Percentiles rank a stretch among this genome's conserved stretches.
Conservation (phyloP, 108 stramenopile genomes). For the Nitzschia sp. region DNA sequence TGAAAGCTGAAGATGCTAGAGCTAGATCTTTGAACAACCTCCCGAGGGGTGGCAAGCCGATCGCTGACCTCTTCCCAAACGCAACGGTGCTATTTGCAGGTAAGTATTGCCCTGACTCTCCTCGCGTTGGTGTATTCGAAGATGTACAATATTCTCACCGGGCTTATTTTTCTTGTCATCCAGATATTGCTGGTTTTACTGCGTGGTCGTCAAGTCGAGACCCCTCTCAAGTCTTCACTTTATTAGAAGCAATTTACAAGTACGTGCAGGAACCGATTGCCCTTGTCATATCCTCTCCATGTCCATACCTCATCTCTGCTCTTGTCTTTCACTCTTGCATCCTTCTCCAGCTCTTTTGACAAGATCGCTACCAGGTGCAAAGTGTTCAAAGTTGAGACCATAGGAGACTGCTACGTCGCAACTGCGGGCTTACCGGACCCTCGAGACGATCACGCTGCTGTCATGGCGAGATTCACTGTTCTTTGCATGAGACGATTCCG, state of each 20-base stretch:
- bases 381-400: slow-evolving; percentile 24
- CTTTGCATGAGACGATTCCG: not conserved
- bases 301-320: too few relatives aligned
- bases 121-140: not conserved
- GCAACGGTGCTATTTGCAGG: slow-evolving; percentile 18
- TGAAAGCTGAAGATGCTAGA: too few relatives aligned
- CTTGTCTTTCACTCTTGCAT: too few relatives aligned
- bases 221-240: slow-evolving; percentile 16
- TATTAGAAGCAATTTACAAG: slow-evolving; percentile 12
- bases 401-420: slow-evolving; percentile 23
- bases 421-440: slow-evolving; percentile 11
- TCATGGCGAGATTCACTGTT: slow-evolving; percentile 9
- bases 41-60: not conserved
- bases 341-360: too few relatives aligned
- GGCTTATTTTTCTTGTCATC: not conserved
- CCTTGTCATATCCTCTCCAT: too few relatives aligned
- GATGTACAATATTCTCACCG: not conserved
- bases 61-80: slow-evolving; percentile 17
- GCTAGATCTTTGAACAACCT: too few relatives aligned
- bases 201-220: slow-evolving; percentile 21
- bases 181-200: slow-evolving; percentile 7
- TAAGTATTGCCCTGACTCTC: too few relatives aligned
- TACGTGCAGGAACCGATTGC: too few relatives aligned
- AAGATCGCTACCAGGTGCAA: not conserved
- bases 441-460: slow-evolving; percentile 11